Conservation (phyloP, 2,329 filamentous ascomycete genomes). For the Beauveria brongniartii region DNA sequence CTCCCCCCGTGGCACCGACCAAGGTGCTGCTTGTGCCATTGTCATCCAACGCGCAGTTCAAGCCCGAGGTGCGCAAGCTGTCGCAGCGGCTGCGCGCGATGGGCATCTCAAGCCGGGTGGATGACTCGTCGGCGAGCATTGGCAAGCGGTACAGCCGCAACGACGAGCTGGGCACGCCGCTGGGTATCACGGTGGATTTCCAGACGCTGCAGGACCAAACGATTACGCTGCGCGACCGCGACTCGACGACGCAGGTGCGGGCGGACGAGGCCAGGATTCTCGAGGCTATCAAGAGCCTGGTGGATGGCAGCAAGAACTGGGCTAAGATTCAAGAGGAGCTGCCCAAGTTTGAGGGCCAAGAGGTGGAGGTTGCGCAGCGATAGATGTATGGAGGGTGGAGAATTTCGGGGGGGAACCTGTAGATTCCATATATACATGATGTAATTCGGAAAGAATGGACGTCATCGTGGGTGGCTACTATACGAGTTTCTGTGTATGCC, state of each 20-base stretch:
- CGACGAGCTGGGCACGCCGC: conserved; percentile 89
- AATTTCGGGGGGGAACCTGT: not conserved
- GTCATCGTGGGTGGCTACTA: not conserved
- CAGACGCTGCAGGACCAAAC: conserved; percentile 83
- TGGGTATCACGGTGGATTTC: conserved; percentile 93
- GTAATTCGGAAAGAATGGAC: not conserved
- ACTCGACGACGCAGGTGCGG: conserved; percentile 85
- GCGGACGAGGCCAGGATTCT: conserved; percentile 74
- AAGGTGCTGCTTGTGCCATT: conserved; percentile 91
- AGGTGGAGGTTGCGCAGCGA: conserved; percentile 38
- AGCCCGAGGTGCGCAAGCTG: conserved; percentile 64
- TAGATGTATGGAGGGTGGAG: conserved; percentile 11
- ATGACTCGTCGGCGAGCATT: conserved; percentile 85
- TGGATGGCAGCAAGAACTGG: conserved; percentile 47
- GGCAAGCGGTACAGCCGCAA: conserved; percentile 93
- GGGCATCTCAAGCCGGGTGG: conserved; percentile 76
- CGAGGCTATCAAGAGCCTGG: conserved; percentile 56
- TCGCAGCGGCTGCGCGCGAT: conserved; percentile 67
- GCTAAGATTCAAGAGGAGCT: conserved; percentile 66
- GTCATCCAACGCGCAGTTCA: conserved; percentile 73
- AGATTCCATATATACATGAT: conserved; percentile 12
- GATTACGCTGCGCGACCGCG: conserved; percentile 82
- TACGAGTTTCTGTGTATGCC: not conserved
- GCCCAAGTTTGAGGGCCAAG: conserved; percentile 77
- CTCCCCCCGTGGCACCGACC: conserved; percentile 71